Percentiles rank a stretch among this genome's conserved stretches.
phyloP scores from a whole-genome alignment of 768 basidiomycete species.

The Cystofilobasidium bisporidii region DNA sequence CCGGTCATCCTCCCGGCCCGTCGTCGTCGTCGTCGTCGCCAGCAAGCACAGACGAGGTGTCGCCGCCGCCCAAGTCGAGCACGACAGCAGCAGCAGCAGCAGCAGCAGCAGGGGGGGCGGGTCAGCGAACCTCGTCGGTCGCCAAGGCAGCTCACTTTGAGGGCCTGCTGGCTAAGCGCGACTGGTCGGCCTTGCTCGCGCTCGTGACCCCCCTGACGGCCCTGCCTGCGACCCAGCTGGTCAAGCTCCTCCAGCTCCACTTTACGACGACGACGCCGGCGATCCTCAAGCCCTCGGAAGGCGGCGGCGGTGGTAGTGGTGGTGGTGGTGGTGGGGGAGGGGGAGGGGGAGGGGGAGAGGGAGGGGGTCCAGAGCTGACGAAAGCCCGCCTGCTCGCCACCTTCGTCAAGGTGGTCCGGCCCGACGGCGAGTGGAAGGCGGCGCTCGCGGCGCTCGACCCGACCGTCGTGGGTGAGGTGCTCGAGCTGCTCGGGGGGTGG shows the following conservation, averaged over 20 bases:
- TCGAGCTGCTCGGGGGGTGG: constrained; percentile 14
- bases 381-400: constrained; percentile 1
- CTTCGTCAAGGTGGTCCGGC: constrained; percentile 3
- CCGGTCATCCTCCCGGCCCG: neutral
- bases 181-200: constrained; percentile 3
- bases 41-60: too few relatives aligned
- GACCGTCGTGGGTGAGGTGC: neutral
- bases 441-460: constrained; percentile 4
- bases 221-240: neutral
- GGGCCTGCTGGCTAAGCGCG: constrained; percentile 1
- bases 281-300: neutral
- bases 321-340: too few relatives aligned
- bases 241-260: neutral
- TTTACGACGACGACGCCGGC: neutral
- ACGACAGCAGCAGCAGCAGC: constrained; percentile 4
- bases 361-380: constrained; percentile 1
- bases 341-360: too few relatives aligned
- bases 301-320: neutral
- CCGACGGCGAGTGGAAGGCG: constrained; percentile 21
- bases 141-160: neutral
- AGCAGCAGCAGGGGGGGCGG: neutral
- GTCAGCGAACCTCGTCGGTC: constrained; percentile 8
- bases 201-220: neutral
- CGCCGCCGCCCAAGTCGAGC: neutral
- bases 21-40: too few relatives aligned